These are phyloP conservation scores for Botryosphaeria agaves DNA, from an alignment of 2,329 filamentous ascomycete species.

Conservation along the genomic window DNA sequence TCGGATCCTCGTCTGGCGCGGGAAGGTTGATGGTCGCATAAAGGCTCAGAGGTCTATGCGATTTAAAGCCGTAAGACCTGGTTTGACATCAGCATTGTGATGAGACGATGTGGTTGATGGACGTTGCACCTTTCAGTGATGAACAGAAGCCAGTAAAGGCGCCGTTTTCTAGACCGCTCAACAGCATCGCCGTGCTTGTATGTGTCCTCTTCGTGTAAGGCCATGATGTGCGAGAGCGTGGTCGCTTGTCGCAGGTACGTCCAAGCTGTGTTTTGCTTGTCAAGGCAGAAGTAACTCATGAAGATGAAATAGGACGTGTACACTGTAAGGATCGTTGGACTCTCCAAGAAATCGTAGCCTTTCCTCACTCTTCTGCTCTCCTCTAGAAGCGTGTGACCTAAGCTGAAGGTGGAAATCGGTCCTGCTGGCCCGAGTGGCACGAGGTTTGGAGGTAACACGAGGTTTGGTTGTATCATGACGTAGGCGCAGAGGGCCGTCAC, in stretches of 20 bases:
- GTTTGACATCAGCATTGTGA: too few relatives aligned
- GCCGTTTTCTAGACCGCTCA: slow-evolving; percentile 35
- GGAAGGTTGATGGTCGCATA: slow-evolving; percentile 40
- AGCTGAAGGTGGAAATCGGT: slow-evolving; percentile 19
- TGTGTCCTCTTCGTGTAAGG: slow-evolving; percentile 39
- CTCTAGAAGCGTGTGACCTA: slow-evolving; percentile 39
- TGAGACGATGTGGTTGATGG: too few relatives aligned
- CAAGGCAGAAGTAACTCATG: slow-evolving; percentile 43
- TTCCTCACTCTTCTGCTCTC: slow-evolving; percentile 40
- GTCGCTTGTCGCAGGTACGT: slow-evolving; percentile 43
- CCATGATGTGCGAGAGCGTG: slow-evolving; percentile 39
- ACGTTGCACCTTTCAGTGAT: slow-evolving; percentile 45
- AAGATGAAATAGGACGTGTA: slow-evolving; percentile 46
- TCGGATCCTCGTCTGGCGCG: slow-evolving; percentile 29
- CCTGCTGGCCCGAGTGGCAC: slow-evolving; percentile 32
- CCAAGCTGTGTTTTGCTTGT: slow-evolving; percentile 44
- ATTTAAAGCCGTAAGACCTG: slow-evolving; percentile 45
- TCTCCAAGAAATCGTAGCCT: slow-evolving; percentile 39
- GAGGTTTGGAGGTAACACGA: slow-evolving; percentile 24
- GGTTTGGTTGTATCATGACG: slow-evolving; percentile 31
- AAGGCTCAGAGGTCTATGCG: slow-evolving; percentile 44
- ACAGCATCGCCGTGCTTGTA: slow-evolving; percentile 32
- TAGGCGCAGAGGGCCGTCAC: slow-evolving; percentile 33
- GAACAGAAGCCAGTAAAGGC: slow-evolving; percentile 46
- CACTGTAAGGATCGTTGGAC: slow-evolving; percentile 35